Conservation (phyloP, 1,139 yeast genomes). For the Sugiyamaella paludigena region DNA sequence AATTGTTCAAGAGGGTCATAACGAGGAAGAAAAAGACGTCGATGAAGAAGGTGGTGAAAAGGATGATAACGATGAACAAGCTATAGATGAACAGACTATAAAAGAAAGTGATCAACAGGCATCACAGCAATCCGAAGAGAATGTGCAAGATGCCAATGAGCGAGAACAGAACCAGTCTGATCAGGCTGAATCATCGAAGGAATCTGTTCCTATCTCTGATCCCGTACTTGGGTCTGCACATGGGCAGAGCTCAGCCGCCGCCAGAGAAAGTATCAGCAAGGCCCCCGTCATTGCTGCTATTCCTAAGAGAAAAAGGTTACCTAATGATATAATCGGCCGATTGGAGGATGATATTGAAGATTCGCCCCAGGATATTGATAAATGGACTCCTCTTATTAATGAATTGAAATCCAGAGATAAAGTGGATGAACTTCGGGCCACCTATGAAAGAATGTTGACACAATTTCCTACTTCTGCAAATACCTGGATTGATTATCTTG, state of each 20-base stretch:
- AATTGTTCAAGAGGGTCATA: background rate
- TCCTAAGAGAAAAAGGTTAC: conserved; percentile 33
- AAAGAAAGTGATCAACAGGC: background rate
- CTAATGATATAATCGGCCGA: conserved; percentile 52
- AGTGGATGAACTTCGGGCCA: conserved; percentile 57
- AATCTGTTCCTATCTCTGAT: too few relatives aligned
- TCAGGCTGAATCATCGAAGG: too few relatives aligned
- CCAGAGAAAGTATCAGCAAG: too few relatives aligned
- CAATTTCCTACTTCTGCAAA: conserved; percentile 63
- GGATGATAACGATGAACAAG: conserved; percentile 1
- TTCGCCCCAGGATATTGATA: conserved; percentile 55
- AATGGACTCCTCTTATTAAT: conserved; percentile 59
- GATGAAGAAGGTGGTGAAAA: background rate
- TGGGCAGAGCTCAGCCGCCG: too few relatives aligned
- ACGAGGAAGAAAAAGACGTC: background rate
- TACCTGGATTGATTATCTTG: conserved; percentile 69
- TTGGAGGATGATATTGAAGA: conserved; percentile 58
- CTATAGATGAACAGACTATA: background rate
- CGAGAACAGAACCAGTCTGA: too few relatives aligned
- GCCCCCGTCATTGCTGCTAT: background rate
- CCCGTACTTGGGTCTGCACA: too few relatives aligned
- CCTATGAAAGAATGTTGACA: conserved; percentile 59
- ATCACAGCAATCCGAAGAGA: too few relatives aligned
- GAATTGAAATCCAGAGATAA: conserved; percentile 57
- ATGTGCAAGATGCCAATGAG: too few relatives aligned